Conservation (phyloP, 257 asterid species). For the Verbascum thapsus region DNA sequence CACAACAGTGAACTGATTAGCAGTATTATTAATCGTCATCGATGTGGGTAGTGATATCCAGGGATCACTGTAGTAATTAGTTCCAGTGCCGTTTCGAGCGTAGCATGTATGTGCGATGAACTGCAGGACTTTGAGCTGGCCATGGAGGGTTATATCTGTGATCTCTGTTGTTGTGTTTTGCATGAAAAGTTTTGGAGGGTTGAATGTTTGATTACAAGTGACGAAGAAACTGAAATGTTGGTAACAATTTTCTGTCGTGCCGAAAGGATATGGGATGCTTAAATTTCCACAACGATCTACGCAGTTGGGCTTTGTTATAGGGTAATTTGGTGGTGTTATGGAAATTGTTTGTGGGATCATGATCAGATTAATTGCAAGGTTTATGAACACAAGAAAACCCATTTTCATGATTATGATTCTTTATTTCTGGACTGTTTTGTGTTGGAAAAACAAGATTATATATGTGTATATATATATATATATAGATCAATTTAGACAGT, state of each 20-base stretch:
- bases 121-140: conserved; percentile 22
- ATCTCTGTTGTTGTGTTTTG: background rate
- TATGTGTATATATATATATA: too few relatives aligned
- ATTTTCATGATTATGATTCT: background rate
- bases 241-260: conserved; percentile 17
- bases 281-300: conserved; percentile 24
- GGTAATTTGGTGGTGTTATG: background rate
- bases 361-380: background rate
- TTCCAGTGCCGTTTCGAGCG: too few relatives aligned
- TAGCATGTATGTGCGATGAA: conserved; percentile 27
- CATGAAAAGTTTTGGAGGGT: conserved; percentile 6
- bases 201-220: conserved; percentile 25
- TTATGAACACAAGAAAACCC: background rate
- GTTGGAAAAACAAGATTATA: too few relatives aligned
- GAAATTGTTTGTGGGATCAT: background rate
- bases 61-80: fast-evolving
- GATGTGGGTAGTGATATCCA: fast-evolving
- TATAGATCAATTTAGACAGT: too few relatives aligned
- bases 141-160: conserved; percentile 26
- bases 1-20: conserved; percentile 31
- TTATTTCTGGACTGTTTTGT: too few relatives aligned
- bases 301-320: conserved; percentile 23
- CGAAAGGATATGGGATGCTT: conserved; percentile 36
- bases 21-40: conserved; percentile 16
- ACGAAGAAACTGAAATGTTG: conserved; percentile 1